A percentile compares a stretch with the other conserved stretches of the same genome.
phyloP scores from a whole-genome alignment of 1,284 basidiomycete genomes.

The Ustilago bromivora region DNA sequence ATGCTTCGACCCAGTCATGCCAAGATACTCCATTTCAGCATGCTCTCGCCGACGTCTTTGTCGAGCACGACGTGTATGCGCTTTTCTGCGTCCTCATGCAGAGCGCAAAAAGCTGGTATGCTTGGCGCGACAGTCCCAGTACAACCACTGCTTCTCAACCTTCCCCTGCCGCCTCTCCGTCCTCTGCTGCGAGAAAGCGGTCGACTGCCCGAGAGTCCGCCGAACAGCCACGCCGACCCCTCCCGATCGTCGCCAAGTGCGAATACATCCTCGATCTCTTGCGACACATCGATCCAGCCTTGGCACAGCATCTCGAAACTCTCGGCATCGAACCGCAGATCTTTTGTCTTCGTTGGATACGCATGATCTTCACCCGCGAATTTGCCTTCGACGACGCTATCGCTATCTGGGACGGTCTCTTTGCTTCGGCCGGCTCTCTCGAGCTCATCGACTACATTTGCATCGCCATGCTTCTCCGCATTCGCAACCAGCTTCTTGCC shows the following conservation, averaged over 20 bases:
- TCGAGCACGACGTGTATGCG: constrained; percentile 62
- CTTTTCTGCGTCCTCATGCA: constrained; percentile 60
- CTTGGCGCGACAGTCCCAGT: constrained; percentile 39
- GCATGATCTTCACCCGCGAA: constrained; percentile 63
- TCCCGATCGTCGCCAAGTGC: constrained; percentile 51
- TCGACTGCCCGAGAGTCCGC: background rate
- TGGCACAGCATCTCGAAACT: constrained; percentile 54
- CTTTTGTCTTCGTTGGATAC: constrained; percentile 65
- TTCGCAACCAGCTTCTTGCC: constrained; percentile 58
- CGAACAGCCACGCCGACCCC: background rate
- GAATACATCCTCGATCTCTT: constrained; percentile 47
- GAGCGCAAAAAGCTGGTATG: constrained; percentile 57
- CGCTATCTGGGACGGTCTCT: constrained; percentile 66
- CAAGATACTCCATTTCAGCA: constrained; percentile 33
- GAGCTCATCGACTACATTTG: constrained; percentile 62
- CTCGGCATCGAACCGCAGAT: constrained; percentile 65
- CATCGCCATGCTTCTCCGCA: constrained; percentile 63
- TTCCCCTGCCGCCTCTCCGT: constrained; percentile 8
- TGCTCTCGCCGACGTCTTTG: constrained; percentile 38
- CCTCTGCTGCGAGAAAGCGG: constrained; percentile 6
- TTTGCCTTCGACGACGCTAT: constrained; percentile 54
- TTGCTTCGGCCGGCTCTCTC: constrained; percentile 49
- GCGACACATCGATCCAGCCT: constrained; percentile 45
- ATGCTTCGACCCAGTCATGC: background rate
- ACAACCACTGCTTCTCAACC: background rate